These are phyloP conservation scores for Fabrea salina DNA, from an alignment of 169 alveolate genomes.

Conservation along the genomic window DNA sequence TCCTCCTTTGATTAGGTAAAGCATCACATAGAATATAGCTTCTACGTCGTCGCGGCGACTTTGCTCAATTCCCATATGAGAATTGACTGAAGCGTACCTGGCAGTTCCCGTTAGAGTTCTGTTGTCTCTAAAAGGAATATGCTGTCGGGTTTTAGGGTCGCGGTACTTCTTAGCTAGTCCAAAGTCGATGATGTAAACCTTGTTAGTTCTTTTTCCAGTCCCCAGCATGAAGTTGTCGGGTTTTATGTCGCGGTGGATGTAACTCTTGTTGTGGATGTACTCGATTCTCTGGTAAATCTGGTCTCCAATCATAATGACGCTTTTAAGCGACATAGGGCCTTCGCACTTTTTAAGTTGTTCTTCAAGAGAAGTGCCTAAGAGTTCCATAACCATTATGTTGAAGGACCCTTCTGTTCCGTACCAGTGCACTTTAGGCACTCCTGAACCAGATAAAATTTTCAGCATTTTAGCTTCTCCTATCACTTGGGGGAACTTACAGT, in stretches of 20 bases:
- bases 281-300: slow-evolving; percentile 73
- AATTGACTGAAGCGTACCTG: slow-evolving; percentile 71
- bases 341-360: slow-evolving; percentile 59
- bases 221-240: slow-evolving; percentile 84
- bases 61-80: slow-evolving; percentile 81
- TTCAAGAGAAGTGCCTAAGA: slow-evolving; percentile 72
- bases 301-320: slow-evolving; percentile 59
- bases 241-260: slow-evolving; percentile 80
- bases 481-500: slow-evolving; percentile 48
- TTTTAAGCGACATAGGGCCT: slow-evolving; percentile 55
- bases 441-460: not conserved
- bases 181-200: slow-evolving; percentile 75
- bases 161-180: slow-evolving; percentile 73
- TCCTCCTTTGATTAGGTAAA: slow-evolving; percentile 72
- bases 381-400: slow-evolving; percentile 77
- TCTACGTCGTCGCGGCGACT: slow-evolving; percentile 80
- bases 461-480: slow-evolving; percentile 45
- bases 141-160: slow-evolving; percentile 69
- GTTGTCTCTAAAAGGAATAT: slow-evolving; percentile 78
- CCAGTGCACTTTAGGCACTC: slow-evolving; percentile 40
- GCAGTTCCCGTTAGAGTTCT: slow-evolving; percentile 79
- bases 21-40: slow-evolving; percentile 67
- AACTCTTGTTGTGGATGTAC: slow-evolving; percentile 63
- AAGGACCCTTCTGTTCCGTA: slow-evolving; percentile 64
- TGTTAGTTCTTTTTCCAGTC: slow-evolving; percentile 59